phyloP scores from a whole-genome alignment of 352 stramenopile species.

The Globisporangium uncinulatum region DNA sequence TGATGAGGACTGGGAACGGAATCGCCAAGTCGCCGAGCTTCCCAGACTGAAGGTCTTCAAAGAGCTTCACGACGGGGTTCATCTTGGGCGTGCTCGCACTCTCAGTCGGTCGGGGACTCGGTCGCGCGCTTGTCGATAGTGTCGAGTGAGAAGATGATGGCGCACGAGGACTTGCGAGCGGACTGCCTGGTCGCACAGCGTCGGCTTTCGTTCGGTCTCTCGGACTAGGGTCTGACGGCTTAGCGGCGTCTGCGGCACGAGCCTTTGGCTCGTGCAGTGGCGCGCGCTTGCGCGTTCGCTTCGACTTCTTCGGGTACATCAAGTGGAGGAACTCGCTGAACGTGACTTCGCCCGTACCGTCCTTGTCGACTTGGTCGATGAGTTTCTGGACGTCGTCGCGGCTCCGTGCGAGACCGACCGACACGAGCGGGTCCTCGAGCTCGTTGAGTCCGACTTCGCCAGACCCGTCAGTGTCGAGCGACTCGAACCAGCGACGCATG shows the following conservation, averaged over 20 bases:
- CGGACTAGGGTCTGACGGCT: too few species aligned
- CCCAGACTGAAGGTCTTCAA: constrained; percentile 69
- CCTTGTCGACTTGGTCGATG: constrained; percentile 64
- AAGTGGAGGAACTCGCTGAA: constrained; percentile 71
- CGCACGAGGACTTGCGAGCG: background rate
- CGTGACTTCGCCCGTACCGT: constrained; percentile 59
- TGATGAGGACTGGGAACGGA: constrained; percentile 75
- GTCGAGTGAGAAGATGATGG: background rate
- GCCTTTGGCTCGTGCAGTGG: constrained; percentile 47
- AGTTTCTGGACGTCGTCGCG: constrained; percentile 70
- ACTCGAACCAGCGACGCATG: constrained; percentile 82
- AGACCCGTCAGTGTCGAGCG: constrained; percentile 77
- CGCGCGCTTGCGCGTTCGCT: constrained; percentile 20
- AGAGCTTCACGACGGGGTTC: constrained; percentile 74
- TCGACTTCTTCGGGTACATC: constrained; percentile 56
- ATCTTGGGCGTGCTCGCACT: background rate
- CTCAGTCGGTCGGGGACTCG: background rate
- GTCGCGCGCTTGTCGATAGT: constrained; percentile 1
- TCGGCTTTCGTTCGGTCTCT: background rate
- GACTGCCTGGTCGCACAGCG: constrained; percentile 1
- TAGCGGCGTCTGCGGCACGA: background rate
- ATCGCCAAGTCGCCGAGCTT: constrained; percentile 72
- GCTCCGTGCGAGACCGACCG: constrained; percentile 67
- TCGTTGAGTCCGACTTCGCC: constrained; percentile 80
- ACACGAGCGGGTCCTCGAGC: constrained; percentile 85